These are phyloP conservation scores for Lentinula detonsa DNA, from an alignment of 768 basidiomycete species.

Conservation along the genomic window DNA sequence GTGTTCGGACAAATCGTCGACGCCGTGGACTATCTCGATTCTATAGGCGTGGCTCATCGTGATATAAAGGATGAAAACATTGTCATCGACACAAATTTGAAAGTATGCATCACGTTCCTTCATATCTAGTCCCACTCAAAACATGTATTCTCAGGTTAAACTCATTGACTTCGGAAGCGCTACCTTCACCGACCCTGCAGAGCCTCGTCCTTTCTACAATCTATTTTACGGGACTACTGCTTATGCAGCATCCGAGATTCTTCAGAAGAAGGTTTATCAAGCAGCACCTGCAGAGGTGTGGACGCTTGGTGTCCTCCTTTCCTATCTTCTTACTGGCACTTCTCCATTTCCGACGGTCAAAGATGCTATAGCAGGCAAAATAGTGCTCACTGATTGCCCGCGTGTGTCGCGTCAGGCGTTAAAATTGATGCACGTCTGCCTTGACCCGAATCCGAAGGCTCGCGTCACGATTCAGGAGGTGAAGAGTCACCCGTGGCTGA, in stretches of 20 bases:
- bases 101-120: constrained; percentile 33
- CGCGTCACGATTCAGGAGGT: constrained; percentile 82
- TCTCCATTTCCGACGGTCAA: constrained; percentile 89
- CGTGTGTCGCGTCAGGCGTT: constrained; percentile 43
- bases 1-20: constrained; percentile 88
- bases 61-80: constrained; percentile 98
- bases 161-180: constrained; percentile 96
- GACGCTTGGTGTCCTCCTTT: constrained; percentile 93
- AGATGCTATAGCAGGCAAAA: constrained; percentile 65
- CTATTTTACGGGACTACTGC: constrained; percentile 92
- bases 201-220: constrained; percentile 61
- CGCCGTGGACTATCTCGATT: constrained; percentile 74
- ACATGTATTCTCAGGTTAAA: constrained; percentile 56
- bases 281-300: constrained; percentile 95
- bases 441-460: constrained; percentile 76
- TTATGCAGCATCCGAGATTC: constrained; percentile 93
- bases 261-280: constrained; percentile 82
- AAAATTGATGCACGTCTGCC: constrained; percentile 66
- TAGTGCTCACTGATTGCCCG: constrained; percentile 42
- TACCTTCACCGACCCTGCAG: constrained; percentile 58
- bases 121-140: background rate
- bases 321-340: constrained; percentile 87
- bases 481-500: constrained; percentile 79
- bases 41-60: constrained; percentile 84
- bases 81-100: constrained; percentile 68